Evolutionary conservation across 2,329 filamentous ascomycete genomes (phyloP).

Genomic region (Xylariaceae sp.): DNA sequence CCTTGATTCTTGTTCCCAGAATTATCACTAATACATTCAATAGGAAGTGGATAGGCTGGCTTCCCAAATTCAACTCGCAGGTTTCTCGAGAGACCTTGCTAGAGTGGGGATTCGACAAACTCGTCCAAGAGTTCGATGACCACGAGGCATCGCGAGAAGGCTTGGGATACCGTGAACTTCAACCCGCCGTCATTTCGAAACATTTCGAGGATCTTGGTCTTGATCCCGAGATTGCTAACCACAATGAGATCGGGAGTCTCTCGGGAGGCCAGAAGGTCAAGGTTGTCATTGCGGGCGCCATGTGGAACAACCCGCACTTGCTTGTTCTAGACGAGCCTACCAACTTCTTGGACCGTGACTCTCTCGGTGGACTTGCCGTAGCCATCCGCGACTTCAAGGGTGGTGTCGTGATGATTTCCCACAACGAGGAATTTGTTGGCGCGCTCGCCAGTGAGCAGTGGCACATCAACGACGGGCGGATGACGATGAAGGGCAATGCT

Average conservation of each 20-base stretch:
- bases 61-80: slow-evolving; percentile 90
- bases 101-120: slow-evolving; percentile 82
- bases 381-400: slow-evolving; percentile 98
- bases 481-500: slow-evolving; percentile 75
- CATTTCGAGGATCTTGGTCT: slow-evolving; percentile 97
- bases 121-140: slow-evolving; percentile 97
- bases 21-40: slow-evolving; percentile 21
- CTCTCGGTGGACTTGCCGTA: slow-evolving; percentile 90
- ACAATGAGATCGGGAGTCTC: slow-evolving; percentile 94
- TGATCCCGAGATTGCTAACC: slow-evolving; percentile 96
- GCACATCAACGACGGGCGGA: slow-evolving; percentile 82
- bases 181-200: slow-evolving; percentile 90
- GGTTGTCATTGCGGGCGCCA: slow-evolving; percentile 90
- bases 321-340: slow-evolving; percentile 97
- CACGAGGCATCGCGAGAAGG: slow-evolving; percentile 98
- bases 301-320: slow-evolving; percentile 99
- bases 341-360: slow-evolving; percentile 98
- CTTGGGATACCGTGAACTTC: slow-evolving; percentile 89
- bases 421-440: slow-evolving; percentile 98
- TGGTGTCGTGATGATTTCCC: slow-evolving; percentile 97
- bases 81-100: slow-evolving; percentile 88
- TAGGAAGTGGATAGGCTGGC: slow-evolving; percentile 79
- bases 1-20: neutral
- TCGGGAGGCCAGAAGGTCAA: slow-evolving; percentile 99
- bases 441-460: slow-evolving; percentile 94